Base-by-base conservation (phyloP, 768 basidiomycete genomes). In the Mycena kentingensis region DNA sequence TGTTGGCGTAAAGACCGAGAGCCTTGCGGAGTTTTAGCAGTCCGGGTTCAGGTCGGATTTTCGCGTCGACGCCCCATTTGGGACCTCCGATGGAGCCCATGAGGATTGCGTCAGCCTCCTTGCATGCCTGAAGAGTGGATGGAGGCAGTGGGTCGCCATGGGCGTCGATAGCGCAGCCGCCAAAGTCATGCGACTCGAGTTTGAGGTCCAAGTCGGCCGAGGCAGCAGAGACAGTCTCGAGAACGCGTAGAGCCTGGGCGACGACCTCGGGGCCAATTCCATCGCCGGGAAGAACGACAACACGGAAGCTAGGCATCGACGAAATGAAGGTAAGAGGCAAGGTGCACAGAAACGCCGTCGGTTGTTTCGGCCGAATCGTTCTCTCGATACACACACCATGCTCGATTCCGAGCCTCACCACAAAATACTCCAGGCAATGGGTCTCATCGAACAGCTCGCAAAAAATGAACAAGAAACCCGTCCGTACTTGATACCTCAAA, bases 11-110 rank as follows among this genome's bases (percentile, higher is more conserved):
- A 42, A 98, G 82, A 19, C 94, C 96, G 48, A 98, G 86, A 25
- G 82, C 84, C 72, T 99, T 98, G 60, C 97, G 87, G 46, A 99
- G 81, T 6, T 75, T 68, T 25, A 99, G 84, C 11, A 99, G 81
- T 49, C 97, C 97, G 55, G 84, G 83, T 69, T 99, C 97, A 16
- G 97, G 97, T 50, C 97, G 86, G 48, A 98, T 83, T 68, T 88
- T 87, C 54, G 83, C 80, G 51, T 85, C 82, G 3, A 95, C 88
- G 42, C 93, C 95, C 97, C 97, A 99, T 72, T 98, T 98, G 13
- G 97, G 97, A n/a, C 97, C 97, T 52, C 97, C 97, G 60, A 98
- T 90, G 18, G 35, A 38, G 93, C 97, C 97, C 83, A 99, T 85
- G 26, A 99, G 77, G 60, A 99, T 91, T 15, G 96, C 97, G 73